Conservation (phyloP, 1,139 yeast genomes). For the Geotrichum citri-aurantii region DNA sequence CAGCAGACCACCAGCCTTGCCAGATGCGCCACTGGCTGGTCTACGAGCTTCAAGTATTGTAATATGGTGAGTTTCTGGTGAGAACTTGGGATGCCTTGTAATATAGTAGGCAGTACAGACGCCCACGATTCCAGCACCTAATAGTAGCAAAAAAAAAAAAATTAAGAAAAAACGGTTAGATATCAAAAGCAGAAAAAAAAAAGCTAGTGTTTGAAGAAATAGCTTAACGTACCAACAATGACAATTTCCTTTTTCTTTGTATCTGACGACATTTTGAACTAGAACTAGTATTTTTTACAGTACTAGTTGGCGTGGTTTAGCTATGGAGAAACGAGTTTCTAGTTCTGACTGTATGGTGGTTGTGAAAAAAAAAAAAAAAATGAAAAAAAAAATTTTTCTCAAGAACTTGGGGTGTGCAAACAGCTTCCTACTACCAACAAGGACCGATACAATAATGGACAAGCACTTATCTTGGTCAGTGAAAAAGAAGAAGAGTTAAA, state of each 20-base stretch:
- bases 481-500: no score
- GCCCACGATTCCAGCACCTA: slow-evolving; percentile 88
- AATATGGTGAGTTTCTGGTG: slow-evolving; percentile 66
- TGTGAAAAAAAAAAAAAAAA: neutral
- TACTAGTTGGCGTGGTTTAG: neutral
- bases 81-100: slow-evolving; percentile 75
- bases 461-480: no score
- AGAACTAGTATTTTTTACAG: neutral
- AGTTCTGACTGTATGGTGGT: neutral
- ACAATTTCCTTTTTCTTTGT: slow-evolving; percentile 33
- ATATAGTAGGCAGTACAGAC: slow-evolving; percentile 90
- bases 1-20: slow-evolving; percentile 93
- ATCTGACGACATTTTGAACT: neutral
- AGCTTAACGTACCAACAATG: slow-evolving; percentile 29
- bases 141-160: neutral
- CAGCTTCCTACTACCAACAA: neutral
- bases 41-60: slow-evolving; percentile 86
- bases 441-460: neutral
- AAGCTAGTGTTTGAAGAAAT: neutral
- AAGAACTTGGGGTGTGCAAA: neutral
- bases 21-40: slow-evolving; percentile 96
- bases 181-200: neutral
- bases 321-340: neutral
- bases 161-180: neutral
- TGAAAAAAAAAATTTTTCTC: neutral